Evolutionary conservation across 2,329 filamentous ascomycete species (phyloP).

Genomic region (Monosporascus cannonballus): DNA sequence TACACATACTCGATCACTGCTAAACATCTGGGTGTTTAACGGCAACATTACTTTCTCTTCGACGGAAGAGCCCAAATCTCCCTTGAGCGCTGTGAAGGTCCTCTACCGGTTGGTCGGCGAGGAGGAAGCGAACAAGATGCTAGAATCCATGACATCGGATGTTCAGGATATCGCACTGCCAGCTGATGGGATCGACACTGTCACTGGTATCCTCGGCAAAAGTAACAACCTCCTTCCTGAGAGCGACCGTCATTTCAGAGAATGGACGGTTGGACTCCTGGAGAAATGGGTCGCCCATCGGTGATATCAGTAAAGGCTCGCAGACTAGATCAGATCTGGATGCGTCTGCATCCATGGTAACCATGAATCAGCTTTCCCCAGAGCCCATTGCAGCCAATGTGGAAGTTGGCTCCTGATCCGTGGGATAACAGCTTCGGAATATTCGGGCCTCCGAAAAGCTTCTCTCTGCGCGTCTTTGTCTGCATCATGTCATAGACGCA

Average conservation of each 20-base stretch:
- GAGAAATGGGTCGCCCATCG: conserved; percentile 36
- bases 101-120: conserved; percentile 40
- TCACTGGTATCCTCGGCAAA: conserved; percentile 36
- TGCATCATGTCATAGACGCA: too few species aligned
- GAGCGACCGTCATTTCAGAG: conserved; percentile 51
- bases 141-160: conserved; percentile 46
- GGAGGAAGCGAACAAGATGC: conserved; percentile 39
- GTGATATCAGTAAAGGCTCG: too few species aligned
- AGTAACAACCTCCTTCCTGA: conserved; percentile 49
- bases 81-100: conserved; percentile 43
- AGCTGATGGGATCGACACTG: conserved; percentile 37
- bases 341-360: too few species aligned
- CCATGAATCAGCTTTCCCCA: too few species aligned
- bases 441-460: too few species aligned
- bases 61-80: conserved; percentile 22
- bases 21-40: conserved; percentile 53
- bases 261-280: conserved; percentile 63
- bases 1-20: conserved; percentile 15
- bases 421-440: too few species aligned
- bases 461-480: too few species aligned
- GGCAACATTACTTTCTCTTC: conserved; percentile 47
- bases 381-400: too few species aligned
- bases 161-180: conserved; percentile 56
- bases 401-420: too few species aligned
- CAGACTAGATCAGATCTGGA: too few species aligned